phyloP scores from a whole-genome alignment of 495 filamentous ascomycete genomes.

The Astrothelium subdiscretum region DNA sequence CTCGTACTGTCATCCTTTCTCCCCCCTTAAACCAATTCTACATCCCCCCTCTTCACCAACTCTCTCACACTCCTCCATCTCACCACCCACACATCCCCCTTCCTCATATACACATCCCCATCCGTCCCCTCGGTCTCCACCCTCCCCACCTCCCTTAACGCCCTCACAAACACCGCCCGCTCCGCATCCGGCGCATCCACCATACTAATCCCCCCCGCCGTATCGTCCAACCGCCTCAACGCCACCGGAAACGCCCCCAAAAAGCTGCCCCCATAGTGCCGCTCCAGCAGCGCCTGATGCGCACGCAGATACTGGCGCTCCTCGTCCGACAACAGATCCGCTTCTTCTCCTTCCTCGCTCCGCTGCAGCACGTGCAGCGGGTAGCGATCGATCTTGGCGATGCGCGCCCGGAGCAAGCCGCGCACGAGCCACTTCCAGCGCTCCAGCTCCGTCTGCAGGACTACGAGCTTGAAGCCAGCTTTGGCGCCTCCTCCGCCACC shows the following conservation, averaged over 20 bases:
- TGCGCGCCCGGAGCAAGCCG: slow-evolving; percentile 69
- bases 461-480: slow-evolving; percentile 82
- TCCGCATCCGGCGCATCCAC: slow-evolving; percentile 74
- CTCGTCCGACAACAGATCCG: slow-evolving; percentile 50
- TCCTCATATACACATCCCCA: slow-evolving; percentile 48
- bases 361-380: slow-evolving; percentile 38
- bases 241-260: slow-evolving; percentile 63
- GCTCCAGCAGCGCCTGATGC: slow-evolving; percentile 70
- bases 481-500: slow-evolving; percentile 55
- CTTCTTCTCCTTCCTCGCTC: no score
- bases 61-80: slow-evolving; percentile 73
- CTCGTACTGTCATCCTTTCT: not conserved
- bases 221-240: slow-evolving; percentile 78
- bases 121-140: slow-evolving; percentile 38
- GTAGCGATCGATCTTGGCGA: slow-evolving; percentile 75
- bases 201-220: slow-evolving; percentile 81
- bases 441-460: slow-evolving; percentile 93
- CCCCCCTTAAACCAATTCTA: slow-evolving; percentile 62
- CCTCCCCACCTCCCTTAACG: slow-evolving; percentile 50
- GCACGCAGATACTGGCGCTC: slow-evolving; percentile 69
- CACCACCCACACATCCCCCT: slow-evolving; percentile 77
- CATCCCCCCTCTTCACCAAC: slow-evolving; percentile 58
- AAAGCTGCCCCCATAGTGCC: slow-evolving; percentile 73
- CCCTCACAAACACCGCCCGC: slow-evolving; percentile 71
- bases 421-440: slow-evolving; percentile 83